Evolutionary conservation across 768 basidiomycete genomes (phyloP), one percentile per base, ranked within the genome.

Genomic region (Leccinum ochraceum): DNA sequence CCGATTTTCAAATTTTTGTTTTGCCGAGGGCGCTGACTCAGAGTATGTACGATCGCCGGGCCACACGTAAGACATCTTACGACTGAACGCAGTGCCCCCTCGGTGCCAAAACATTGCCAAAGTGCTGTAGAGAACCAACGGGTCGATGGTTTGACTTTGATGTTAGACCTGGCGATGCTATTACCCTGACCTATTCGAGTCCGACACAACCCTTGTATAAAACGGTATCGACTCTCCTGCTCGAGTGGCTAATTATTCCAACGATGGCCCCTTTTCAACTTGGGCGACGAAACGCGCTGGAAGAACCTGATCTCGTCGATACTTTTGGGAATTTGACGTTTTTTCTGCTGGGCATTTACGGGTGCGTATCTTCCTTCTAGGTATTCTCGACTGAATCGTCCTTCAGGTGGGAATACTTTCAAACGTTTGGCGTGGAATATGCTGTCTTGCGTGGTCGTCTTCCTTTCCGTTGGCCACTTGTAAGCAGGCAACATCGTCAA

Each of bases 401-500:
- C 17, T 55, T 30, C 37, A 73, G 71, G 6, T 72, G 71, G 72
- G 64, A 69, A 22, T 72, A 70, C 14, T n/a, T 66, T 4, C 59
- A 53, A 8, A 60, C 68, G 1, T 60, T 60, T 3, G 54, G 39
- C 11, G 57, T 72, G 9, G 71, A 72, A 58, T 66, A 54, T 30
- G 62, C 64, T n/a, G 26, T 74, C 22, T 53, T 72, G 51, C 55
- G 63, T 37, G 50, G 61, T 16, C 59, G 57, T 39, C 30, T 70
- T 7, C n/a, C 66, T n/a, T 66, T 73, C 36, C 69, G 60, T 13
- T 74, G 64, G 70, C 36, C 59, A 36, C 64, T 72, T 36, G 72
- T 72, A 39, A 68, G 70, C 2, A 7, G 7, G n/a, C 10, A 13
- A 34, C 28, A 14, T 50, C 10, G 32, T 34, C 54, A 32, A 20